Evolutionary conservation across 257 asterid genomes (phyloP), one percentile per base, ranked within the genome.

Genomic region (Solanum raphanifolium): DNA sequence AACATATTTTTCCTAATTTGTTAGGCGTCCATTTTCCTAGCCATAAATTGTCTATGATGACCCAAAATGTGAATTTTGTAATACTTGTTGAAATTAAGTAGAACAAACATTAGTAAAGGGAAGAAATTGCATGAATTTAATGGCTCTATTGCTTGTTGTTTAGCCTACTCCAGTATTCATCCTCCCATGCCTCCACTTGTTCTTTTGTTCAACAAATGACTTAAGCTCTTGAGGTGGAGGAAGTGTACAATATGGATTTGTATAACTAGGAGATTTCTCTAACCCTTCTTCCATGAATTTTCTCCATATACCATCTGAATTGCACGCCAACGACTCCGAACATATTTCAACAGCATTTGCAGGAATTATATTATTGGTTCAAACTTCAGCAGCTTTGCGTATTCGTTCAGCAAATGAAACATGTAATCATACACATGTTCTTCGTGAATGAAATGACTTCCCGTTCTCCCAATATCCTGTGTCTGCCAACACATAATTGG

Each of bases 181-280:
- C 90, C 91, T 93, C 98, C 98, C 94, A 94, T 6, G 89, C 88
- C 91, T 94, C 98, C 21, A 95, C 98, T 90, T 95, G 89, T 36
- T 86, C 20, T 90, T 94, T 21, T 65, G 88, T 11, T 91, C 95
- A 31, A 90, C 31, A 76, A 95, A 92, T 48, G 91, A 90, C 89
- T 88, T 88, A 58, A 95, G 81, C 20, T 89, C 88, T 69, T 83
- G 89, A 86, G 93, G 96, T 31, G 96, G 98, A 60, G 98, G 97
- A 92, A 96, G 81, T 1, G 87, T 68, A 91, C 98, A 96, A 32
- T 32, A 38, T 20, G 98, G 99, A 43, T 34, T 84, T 52, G 93
- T 86, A 38, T 89, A 73, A 25, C 93, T 91, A 0, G 99, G 98
- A 48, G 90, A 87, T 87, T 84, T 94, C 91, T 94, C 99, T 78